Evolutionary conservation across 1,139 yeast genomes (phyloP).

Genomic region (Lodderomyces beijingensis): DNA sequence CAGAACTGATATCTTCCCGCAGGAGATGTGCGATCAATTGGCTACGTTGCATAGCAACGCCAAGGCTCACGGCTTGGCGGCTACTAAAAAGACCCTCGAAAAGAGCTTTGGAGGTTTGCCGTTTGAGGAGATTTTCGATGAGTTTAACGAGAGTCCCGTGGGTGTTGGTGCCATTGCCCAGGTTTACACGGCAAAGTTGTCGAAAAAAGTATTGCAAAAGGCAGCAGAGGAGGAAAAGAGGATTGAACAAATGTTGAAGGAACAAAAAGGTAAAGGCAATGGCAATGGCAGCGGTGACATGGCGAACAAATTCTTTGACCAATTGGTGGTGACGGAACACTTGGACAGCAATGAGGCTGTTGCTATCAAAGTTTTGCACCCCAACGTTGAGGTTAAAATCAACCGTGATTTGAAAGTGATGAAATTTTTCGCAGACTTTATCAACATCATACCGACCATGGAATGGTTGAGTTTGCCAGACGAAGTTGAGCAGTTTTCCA

Average conservation of each 20-base stretch:
- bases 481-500: conserved; percentile 84
- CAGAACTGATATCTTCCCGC: conserved; percentile 90
- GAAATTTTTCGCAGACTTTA: conserved; percentile 67
- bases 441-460: conserved; percentile 83
- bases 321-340: conserved; percentile 37
- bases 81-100: conserved; percentile 56
- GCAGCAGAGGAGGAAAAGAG: conserved; percentile 25
- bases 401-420: conserved; percentile 80
- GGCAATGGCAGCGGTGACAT: conserved; percentile 2
- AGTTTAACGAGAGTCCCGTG: conserved; percentile 67
- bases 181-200: conserved; percentile 75
- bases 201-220: conserved; percentile 36
- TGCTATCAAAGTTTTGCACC: conserved; percentile 91
- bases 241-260: conserved; percentile 12
- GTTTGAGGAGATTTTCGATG: conserved; percentile 78
- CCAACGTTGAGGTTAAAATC: conserved; percentile 68
- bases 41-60: conserved; percentile 80
- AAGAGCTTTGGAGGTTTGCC: conserved; percentile 57
- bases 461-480: conserved; percentile 96
- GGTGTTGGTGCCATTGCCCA: conserved; percentile 99
- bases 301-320: conserved; percentile 25
- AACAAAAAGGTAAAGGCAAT: conserved; percentile 6
- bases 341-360: conserved; percentile 53
- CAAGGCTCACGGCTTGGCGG: conserved; percentile 60
- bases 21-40: conserved; percentile 72